Base-by-base conservation (phyloP, 768 basidiomycete genomes). In the Neoboletus brunneissimus region DNA sequence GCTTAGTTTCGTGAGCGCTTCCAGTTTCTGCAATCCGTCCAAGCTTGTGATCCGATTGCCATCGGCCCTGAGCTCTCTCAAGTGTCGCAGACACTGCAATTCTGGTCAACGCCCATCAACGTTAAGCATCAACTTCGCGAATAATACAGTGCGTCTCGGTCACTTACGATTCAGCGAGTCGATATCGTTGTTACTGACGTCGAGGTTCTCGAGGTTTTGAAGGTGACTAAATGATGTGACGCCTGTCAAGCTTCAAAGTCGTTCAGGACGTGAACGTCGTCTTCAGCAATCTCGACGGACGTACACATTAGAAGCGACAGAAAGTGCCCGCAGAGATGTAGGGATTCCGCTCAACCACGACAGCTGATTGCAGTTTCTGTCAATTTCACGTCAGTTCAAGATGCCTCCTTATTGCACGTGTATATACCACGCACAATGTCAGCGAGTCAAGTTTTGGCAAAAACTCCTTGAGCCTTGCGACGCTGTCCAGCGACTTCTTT, bases 1-100 rank as follows among this genome's bases (percentile, higher is more conserved):
- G 64, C 89, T 92, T 54, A 98, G 77, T 74, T 92, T 91, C 66
- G 88, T 81, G 27, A 99, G 84, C 20, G 85, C 82, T 62, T 90
- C 88, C 77, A 98, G 81, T 56, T 77, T 78, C 67, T 89, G 81
- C 44, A 99, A 75, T 1, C 94, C 94, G 41, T 88, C 85, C 16
- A 92, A 64, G 66, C 79, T 84, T 18, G 70, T 73, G 61, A 99
- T 87, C 68, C 77, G 79, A 74, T 98, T 98, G 50, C 84, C 82
- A 68, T 98, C 93, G n/a, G 90, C 89, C 54, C 84, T 88, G 52
- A 99, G 82, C 69, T 98, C 94, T 35, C 92, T 83, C 53, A 98
- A 76, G 68, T 91, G 92, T 57, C 84, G 81, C 53, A 98, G 80
- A 69, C 89, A 91, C 57, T 82, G 80, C 29, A 98, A 77, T 70